Base-by-base conservation (phyloP, 1,284 basidiomycete genomes). In the Chiua sp. region DNA sequence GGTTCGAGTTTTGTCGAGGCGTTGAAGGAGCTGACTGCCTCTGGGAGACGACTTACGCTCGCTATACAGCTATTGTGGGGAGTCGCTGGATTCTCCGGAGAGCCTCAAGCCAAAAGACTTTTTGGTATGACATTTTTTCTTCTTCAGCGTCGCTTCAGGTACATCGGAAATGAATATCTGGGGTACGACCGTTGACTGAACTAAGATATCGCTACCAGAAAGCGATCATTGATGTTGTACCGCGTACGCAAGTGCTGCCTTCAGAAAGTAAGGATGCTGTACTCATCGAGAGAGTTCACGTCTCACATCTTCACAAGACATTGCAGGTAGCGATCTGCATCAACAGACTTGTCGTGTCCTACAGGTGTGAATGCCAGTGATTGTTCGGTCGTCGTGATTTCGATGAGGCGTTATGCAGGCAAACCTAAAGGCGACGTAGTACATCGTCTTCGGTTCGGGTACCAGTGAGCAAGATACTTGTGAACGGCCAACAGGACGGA, bases 321-420 rank as follows among this genome's bases (percentile, higher is more conserved):
- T n/a, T 49, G 47, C 63, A 51, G 23, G 7, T 18, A 22, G 46
- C 22, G 32, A 56, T 22, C 23, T 20, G 47, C 39, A 16, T 15
- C 52, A 10, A 46, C 8, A 16, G 39, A 42, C 39, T 7, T 10
- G 39, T 20, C 13, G 16, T 7, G 39, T 20, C 39, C 18, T 7
- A 4, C 39, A n/a, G 71, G 73, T 54, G 71, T 63, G 58, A 74
- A 53, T 64, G 56, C 62, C 80, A 32, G 77, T 80, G 66, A 16
- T 88, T 91, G 3, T 72, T 91, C 60, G 87, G 87, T 20, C 83
- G 89, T 44, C 93, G 92, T 15, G 90, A 91, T 59, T 75, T 95
- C 46, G 93, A 96, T 66, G 85, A 91, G 67, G 91, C 91, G 11
- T 90, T 96, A 53, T 85, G 90, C 39, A 93, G 88, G 18, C 84